These are phyloP conservation scores for Ilex asprella DNA, from an alignment of 257 asterid genomes.

Conservation along the genomic window DNA sequence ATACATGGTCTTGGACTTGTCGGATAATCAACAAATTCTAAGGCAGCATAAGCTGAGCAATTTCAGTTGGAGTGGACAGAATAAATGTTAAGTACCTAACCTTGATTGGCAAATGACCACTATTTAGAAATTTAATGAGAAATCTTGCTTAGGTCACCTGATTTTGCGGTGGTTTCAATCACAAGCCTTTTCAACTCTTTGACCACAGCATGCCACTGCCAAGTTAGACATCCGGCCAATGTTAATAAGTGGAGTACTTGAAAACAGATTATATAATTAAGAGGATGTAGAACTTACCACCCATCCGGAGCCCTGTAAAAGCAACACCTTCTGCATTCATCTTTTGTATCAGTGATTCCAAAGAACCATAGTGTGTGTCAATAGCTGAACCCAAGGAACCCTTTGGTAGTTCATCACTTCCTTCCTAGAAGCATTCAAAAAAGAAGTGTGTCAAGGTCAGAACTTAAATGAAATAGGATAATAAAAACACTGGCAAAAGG, in stretches of 20 bases:
- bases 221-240: background rate
- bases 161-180: slow-evolving; percentile 66
- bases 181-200: slow-evolving; percentile 58
- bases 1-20: too few relatives aligned
- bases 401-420: slow-evolving; percentile 78
- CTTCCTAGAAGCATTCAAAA: slow-evolving; percentile 41
- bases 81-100: too few relatives aligned
- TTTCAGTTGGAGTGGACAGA: too few relatives aligned
- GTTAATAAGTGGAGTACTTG: background rate
- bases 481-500: background rate
- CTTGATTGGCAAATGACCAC: too few relatives aligned
- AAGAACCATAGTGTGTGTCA: slow-evolving; percentile 58
- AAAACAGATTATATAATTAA: background rate
- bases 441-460: background rate
- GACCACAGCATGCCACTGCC: slow-evolving; percentile 75
- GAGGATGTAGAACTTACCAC: slow-evolving; percentile 40
- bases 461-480: too few relatives aligned
- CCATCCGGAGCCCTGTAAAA: slow-evolving; percentile 89
- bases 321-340: slow-evolving; percentile 84
- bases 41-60: too few relatives aligned
- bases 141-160: slow-evolving; percentile 35
- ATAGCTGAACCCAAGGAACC: slow-evolving; percentile 60
- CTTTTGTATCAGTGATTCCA: slow-evolving; percentile 56
- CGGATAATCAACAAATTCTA: too few relatives aligned
- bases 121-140: background rate